phyloP scores from a whole-genome alignment of 192 early-diverging fungal species.

The Coemansia pectinata region DNA sequence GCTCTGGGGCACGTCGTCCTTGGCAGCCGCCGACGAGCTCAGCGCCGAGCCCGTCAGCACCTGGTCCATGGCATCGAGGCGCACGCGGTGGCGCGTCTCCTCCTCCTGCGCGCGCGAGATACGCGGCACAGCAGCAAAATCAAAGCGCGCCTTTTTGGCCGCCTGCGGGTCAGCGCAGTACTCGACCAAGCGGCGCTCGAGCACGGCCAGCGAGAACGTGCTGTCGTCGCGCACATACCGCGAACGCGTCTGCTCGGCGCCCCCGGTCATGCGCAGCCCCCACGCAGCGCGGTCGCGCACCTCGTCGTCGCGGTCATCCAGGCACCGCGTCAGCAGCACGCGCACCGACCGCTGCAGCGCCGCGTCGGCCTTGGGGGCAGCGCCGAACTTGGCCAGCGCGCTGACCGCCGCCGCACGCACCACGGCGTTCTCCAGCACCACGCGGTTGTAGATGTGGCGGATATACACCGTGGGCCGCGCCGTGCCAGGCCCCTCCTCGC shows the following conservation, averaged over 20 bases:
- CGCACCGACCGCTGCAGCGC: slow-evolving; percentile 72
- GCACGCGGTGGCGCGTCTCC: slow-evolving; percentile 67
- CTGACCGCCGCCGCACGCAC: slow-evolving; percentile 96
- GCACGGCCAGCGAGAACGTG: slow-evolving; percentile 78
- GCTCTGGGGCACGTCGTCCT: neutral
- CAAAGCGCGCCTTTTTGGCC: slow-evolving; percentile 67
- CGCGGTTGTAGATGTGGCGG: slow-evolving; percentile 99
- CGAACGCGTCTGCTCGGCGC: slow-evolving; percentile 61
- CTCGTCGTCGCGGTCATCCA: slow-evolving; percentile 98
- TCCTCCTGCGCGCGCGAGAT: slow-evolving; percentile 86
- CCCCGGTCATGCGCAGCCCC: slow-evolving; percentile 74
- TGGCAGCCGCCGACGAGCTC: neutral
- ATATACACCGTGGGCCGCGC: slow-evolving; percentile 93
- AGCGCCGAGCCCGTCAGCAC: slow-evolving; percentile 50
- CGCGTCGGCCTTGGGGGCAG: slow-evolving; percentile 72
- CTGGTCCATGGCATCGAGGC: slow-evolving; percentile 47
- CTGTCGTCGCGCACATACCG: slow-evolving; percentile 84
- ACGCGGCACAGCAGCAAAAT: slow-evolving; percentile 75
- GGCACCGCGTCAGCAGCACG: slow-evolving; percentile 87
- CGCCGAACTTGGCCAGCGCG: slow-evolving; percentile 89
- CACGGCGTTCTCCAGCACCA: slow-evolving; percentile 95
- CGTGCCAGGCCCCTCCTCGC: slow-evolving; percentile 91
- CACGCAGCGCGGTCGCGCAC: slow-evolving; percentile 95
- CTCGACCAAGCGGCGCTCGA: slow-evolving; percentile 85
- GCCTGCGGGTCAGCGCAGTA: slow-evolving; percentile 75